These are phyloP conservation scores for Rutstroemia sp. DNA, from an alignment of 2,329 filamentous ascomycete genomes.

Conservation along the genomic window DNA sequence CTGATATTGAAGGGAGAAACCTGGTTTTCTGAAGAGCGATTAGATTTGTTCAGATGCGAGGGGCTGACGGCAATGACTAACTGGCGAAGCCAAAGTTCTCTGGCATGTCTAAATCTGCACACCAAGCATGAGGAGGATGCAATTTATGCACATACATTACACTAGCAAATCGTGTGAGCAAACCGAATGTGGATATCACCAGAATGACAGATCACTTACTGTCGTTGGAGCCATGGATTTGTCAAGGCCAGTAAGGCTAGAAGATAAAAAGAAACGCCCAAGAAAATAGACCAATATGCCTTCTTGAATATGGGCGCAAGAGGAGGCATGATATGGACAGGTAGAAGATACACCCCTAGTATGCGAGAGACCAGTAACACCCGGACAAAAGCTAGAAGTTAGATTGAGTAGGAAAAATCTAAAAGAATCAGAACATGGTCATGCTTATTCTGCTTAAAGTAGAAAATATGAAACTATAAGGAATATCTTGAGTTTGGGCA, in stretches of 20 bases:
- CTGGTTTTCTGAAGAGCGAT: slow-evolving; percentile 58
- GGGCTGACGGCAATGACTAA: slow-evolving; percentile 34
- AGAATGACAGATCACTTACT: slow-evolving; percentile 47
- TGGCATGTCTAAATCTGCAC: slow-evolving; percentile 66
- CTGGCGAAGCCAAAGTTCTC: slow-evolving; percentile 83
- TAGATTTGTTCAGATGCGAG: background rate
- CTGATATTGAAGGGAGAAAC: slow-evolving; percentile 75
- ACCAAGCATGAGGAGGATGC: slow-evolving; percentile 53
- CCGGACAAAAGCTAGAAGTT: background rate
- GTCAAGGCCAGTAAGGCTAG: slow-evolving; percentile 58
- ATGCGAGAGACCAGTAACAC: too few species aligned
- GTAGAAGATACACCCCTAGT: background rate
- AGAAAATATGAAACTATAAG: too few species aligned
- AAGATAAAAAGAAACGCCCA: slow-evolving; percentile 57
- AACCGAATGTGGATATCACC: background rate
- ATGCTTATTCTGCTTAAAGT: too few species aligned
- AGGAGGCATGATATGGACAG: slow-evolving; percentile 18
- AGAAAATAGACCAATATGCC: slow-evolving; percentile 43
- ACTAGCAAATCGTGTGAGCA: slow-evolving; percentile 30
- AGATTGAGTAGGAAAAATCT: too few species aligned
- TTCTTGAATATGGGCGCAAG: slow-evolving; percentile 40
- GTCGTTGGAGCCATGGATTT: slow-evolving; percentile 67
- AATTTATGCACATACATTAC: slow-evolving; percentile 79
- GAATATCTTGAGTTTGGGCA: too few species aligned
- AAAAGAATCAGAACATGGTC: too few species aligned